phyloP scores from a whole-genome alignment of 2,329 filamentous ascomycete genomes.

The Aspergillus caelatus region DNA sequence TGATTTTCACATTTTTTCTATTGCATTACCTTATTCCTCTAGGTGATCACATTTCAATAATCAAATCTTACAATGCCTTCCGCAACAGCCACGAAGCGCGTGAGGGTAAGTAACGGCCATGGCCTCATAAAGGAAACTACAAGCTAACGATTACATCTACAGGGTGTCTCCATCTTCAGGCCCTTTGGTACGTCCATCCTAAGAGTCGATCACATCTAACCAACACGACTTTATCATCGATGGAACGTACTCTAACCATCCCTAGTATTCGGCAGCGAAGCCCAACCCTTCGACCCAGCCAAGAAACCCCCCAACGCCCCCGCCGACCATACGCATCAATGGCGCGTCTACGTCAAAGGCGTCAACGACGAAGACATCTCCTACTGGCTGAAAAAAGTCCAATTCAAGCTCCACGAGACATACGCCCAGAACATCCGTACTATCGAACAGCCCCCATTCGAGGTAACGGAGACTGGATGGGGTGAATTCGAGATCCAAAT shows the following conservation, averaged over 20 bases:
- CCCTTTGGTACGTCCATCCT: slow-evolving; percentile 44
- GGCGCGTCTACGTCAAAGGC: slow-evolving; percentile 91
- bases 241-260: neutral
- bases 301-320: slow-evolving; percentile 76
- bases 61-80: slow-evolving; percentile 50
- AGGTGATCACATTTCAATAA: neutral
- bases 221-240: neutral
- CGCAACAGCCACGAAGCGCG: slow-evolving; percentile 57
- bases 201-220: slow-evolving; percentile 4
- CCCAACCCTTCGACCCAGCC: slow-evolving; percentile 74
- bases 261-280: slow-evolving; percentile 79
- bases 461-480: slow-evolving; percentile 92
- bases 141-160: slow-evolving; percentile 24
- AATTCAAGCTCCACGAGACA: slow-evolving; percentile 97
- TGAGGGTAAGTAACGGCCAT: slow-evolving; percentile 43
- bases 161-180: slow-evolving; percentile 51
- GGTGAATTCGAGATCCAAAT: slow-evolving; percentile 97
- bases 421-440: slow-evolving; percentile 89
- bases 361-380: slow-evolving; percentile 88
- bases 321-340: slow-evolving; percentile 92
- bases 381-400: slow-evolving; percentile 94
- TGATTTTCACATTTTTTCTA: neutral
- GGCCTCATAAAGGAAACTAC: neutral
- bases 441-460: slow-evolving; percentile 78
- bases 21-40: neutral